Conservation (phyloP, 1,139 yeast species). For the Saccharomyces hybrid region DNA sequence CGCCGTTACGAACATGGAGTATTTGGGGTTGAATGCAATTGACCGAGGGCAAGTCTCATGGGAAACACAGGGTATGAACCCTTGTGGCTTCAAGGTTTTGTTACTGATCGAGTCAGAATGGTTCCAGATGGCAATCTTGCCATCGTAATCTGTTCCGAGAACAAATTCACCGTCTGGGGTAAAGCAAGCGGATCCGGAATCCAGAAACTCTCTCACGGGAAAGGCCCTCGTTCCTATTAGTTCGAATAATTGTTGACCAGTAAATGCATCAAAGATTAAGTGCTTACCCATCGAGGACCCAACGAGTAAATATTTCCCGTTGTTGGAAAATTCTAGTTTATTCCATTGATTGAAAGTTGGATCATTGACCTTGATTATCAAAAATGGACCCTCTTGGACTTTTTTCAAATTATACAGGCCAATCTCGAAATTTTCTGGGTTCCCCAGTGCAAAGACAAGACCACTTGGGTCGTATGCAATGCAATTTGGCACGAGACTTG, state of each 20-base stretch:
- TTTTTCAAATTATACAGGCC: slow-evolving; percentile 54
- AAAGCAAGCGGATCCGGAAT: slow-evolving; percentile 57
- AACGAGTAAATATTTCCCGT: slow-evolving; percentile 65
- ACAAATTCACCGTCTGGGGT: slow-evolving; percentile 78
- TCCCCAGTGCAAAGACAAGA: slow-evolving; percentile 67
- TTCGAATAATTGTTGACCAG: slow-evolving; percentile 50
- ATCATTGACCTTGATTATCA: slow-evolving; percentile 35
- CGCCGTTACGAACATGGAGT: slow-evolving; percentile 73
- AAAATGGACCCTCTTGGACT: slow-evolving; percentile 51
- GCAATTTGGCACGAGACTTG: slow-evolving; percentile 48
- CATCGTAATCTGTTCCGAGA: slow-evolving; percentile 52
- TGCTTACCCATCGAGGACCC: slow-evolving; percentile 49
- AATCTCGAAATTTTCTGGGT: slow-evolving; percentile 40
- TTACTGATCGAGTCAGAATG: slow-evolving; percentile 34
- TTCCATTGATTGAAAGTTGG: slow-evolving; percentile 43
- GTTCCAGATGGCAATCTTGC: slow-evolving; percentile 58
- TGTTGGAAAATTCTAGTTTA: slow-evolving; percentile 74
- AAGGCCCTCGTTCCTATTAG: slow-evolving; percentile 41
- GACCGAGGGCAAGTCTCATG: slow-evolving; percentile 46
- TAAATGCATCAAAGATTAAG: slow-evolving; percentile 62
- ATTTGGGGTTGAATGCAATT: slow-evolving; percentile 68
- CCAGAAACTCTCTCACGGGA: slow-evolving; percentile 41
- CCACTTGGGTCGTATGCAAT: slow-evolving; percentile 81
- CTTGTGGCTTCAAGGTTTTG: slow-evolving; percentile 26
- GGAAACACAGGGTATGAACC: slow-evolving; percentile 26